Conservation (phyloP, 805 yeast species). For the Lipomyces starkeyi region DNA sequence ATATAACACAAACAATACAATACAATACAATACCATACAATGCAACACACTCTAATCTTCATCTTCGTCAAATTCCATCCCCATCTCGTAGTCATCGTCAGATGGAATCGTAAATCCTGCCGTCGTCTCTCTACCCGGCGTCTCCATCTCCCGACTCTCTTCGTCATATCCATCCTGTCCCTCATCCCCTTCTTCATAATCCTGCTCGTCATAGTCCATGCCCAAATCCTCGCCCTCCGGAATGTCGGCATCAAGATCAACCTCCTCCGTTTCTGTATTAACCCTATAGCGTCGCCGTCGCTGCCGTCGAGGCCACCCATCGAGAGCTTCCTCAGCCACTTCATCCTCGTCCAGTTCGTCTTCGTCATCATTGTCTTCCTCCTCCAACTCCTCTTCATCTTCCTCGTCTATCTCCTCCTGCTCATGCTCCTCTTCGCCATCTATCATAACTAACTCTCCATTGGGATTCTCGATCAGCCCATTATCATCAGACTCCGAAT, state of each 20-base stretch:
- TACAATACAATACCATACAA: not conserved
- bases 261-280: constrained; percentile 35
- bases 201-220: constrained; percentile 27
- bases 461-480: constrained; percentile 46
- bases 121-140: not conserved
- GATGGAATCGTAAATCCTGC: constrained; percentile 9
- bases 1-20: not conserved
- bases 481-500: constrained; percentile 47
- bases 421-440: constrained; percentile 37
- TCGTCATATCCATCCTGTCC: not conserved
- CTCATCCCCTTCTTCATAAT: constrained; percentile 22
- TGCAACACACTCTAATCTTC: not conserved
- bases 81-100: constrained; percentile 35
- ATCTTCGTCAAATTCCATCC: constrained; percentile 28
- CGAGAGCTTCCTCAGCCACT: constrained; percentile 36
- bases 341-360: constrained; percentile 39
- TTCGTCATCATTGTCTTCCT: constrained; percentile 31
- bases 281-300: constrained; percentile 38
- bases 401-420: constrained; percentile 42
- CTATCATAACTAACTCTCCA: constrained; percentile 20
- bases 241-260: constrained; percentile 37
- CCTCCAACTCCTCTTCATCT: constrained; percentile 40
- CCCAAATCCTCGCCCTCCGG: constrained; percentile 47
- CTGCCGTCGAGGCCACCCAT: constrained; percentile 38
- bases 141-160: not conserved